Evolutionary conservation across 2,329 filamentous ascomycete genomes (phyloP), one percentile per base, ranked within the genome.

Genomic region (Cladosporium colombiae): DNA sequence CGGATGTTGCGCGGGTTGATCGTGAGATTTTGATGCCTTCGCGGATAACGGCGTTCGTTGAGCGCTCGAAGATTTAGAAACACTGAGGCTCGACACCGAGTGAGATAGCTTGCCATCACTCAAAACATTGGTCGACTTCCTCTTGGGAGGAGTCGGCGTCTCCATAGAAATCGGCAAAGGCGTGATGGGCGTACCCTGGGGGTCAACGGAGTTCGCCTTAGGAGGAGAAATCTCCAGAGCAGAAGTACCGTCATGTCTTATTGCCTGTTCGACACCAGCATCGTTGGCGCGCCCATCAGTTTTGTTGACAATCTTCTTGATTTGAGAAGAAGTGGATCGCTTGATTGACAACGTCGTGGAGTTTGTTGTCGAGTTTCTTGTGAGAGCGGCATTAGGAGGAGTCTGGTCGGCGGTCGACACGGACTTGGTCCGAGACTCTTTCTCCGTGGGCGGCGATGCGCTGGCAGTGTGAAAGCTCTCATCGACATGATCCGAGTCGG

Each of bases 381-480:
- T 23, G 10, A 23, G 49, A 53, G 18, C 23, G 10, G 23, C 27
- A 11, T 18, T 53, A 6, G 40, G n/a, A 21, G n/a, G n/a, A 13
- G n/a, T 46, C 40, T 21, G 8, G 40, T 5, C 40, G 5, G 8
- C n/a, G 40, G n/a, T 46, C n/a, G 40, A 18, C n/a, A 46, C 40
- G n/a, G 8, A 21, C 40, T 46, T 46, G n/a, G 8, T 5, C 27
- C 31, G 52, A 55, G 52, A 11, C 18, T 33, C 27, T 27, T 63
- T 63, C 25, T 33, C 33, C 5, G 65, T 67, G 10, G 71, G 73
- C 8, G 70, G 63, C 14, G 63, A 71, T 18, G 69, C 72, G 27
- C 62, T 72, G 10, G 75, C 74, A 23, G 74, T 76, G 64, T 75
- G 73, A 57, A 76, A 76, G 64, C 74, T 76, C 49, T 76, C 74